phyloP scores from a whole-genome alignment of 2,329 filamentous ascomycete genomes.

The Taxawa tesnikishii region DNA sequence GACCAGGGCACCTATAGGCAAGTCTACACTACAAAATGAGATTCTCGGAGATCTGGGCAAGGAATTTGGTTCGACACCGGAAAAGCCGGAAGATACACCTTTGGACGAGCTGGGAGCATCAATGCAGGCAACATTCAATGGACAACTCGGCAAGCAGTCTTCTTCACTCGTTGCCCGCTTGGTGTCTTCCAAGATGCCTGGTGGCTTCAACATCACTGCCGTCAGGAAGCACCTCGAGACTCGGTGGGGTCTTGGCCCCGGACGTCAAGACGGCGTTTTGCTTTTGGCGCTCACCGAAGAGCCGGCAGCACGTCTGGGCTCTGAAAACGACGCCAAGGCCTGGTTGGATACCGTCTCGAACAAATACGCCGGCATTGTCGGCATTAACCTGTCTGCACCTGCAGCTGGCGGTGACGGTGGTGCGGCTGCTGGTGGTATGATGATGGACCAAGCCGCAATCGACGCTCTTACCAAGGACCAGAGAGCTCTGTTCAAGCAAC shows the following conservation, averaged over 20 bases:
- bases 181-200: slow-evolving; percentile 98
- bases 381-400: slow-evolving; percentile 70
- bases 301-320: slow-evolving; percentile 74
- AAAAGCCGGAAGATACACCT: slow-evolving; percentile 96
- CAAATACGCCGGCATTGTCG: slow-evolving; percentile 76
- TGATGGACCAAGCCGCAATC: slow-evolving; percentile 97
- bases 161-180: slow-evolving; percentile 84
- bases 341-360: slow-evolving; percentile 82
- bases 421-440: slow-evolving; percentile 73
- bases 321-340: slow-evolving; percentile 80
- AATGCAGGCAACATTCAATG: slow-evolving; percentile 98
- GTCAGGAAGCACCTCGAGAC: slow-evolving; percentile 92
- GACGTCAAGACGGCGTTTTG: slow-evolving; percentile 83
- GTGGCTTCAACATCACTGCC: slow-evolving; percentile 96
- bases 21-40: slow-evolving; percentile 97
- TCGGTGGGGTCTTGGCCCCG: slow-evolving; percentile 75
- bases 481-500: slow-evolving; percentile 91
- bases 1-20: slow-evolving; percentile 50
- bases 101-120: slow-evolving; percentile 88
- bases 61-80: slow-evolving; percentile 94
- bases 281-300: slow-evolving; percentile 87
- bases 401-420: slow-evolving; percentile 58
- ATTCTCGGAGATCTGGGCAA: slow-evolving; percentile 96
- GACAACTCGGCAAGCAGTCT: slow-evolving; percentile 93
- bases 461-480: slow-evolving; percentile 97